Evolutionary conservation across 495 filamentous ascomycete genomes (phyloP).

Genomic region (Annulohypoxylon stygium): DNA sequence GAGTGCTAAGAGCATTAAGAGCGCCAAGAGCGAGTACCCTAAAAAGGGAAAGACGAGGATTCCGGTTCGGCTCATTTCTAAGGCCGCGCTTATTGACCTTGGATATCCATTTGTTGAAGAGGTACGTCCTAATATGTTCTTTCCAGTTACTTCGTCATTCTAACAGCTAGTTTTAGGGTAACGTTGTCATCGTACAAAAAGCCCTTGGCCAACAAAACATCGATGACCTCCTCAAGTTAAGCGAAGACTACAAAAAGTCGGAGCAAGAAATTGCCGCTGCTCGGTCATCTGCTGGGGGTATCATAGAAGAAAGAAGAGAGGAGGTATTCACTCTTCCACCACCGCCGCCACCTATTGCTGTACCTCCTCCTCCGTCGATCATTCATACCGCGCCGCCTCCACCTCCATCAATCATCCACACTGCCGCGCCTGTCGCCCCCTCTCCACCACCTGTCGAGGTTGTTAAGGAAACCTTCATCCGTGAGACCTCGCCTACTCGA

Average conservation of each 20-base stretch:
- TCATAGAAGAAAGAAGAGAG: conserved; percentile 56
- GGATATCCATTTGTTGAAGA: conserved; percentile 91
- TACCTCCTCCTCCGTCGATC: conserved; percentile 45
- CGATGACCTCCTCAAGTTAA: conserved; percentile 85
- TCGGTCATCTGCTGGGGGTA: conserved; percentile 53
- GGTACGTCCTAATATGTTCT: conserved; percentile 60
- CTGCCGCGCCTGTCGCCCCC: conserved; percentile 56
- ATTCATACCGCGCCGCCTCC: conserved; percentile 56
- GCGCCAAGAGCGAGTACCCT: conserved; percentile 70
- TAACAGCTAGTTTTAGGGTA: conserved; percentile 69
- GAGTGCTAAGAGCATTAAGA: conserved; percentile 52
- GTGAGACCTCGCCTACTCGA: conserved; percentile 57
- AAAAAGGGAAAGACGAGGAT: conserved; percentile 91
- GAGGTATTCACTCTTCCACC: conserved; percentile 52
- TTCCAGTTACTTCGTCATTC: conserved; percentile 31
- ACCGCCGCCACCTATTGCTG: conserved; percentile 52
- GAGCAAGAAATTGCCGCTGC: conserved; percentile 57
- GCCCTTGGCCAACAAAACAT: conserved; percentile 91
- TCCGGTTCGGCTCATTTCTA: conserved; percentile 79
- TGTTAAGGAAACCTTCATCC: conserved; percentile 55
- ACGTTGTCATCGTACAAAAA: conserved; percentile 80
- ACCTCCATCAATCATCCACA: conserved; percentile 53
- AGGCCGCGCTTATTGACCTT: conserved; percentile 81
- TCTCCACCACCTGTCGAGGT: conserved; percentile 56
- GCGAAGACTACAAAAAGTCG: conserved; percentile 74